Base-by-base conservation (phyloP, 345 rosid genomes). In the Arabis hirsuta region DNA sequence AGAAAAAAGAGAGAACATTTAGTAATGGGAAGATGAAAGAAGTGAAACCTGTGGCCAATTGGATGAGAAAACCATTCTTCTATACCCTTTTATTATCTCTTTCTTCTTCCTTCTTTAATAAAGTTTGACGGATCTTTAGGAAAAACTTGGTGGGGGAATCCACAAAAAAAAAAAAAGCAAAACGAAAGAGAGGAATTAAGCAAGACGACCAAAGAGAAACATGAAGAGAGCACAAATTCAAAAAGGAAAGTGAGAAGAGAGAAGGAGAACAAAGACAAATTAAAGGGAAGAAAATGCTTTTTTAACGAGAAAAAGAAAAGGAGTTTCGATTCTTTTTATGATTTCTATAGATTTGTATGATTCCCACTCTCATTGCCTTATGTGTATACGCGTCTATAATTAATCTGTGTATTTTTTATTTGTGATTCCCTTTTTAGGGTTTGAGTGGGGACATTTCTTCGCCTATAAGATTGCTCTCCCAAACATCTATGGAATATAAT, bases 41-140 rank as follows among this genome's bases (percentile, higher is more conserved):
- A 78, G 68, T 58, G n/a, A 47, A 67, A 87, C 92, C 90, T 84
- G 96, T 38, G 87, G 84, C 93, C 96, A 88, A 71, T 86, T 82
- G 79, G 96, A 86, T 56, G 96, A 80, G 79, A 86, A 90, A 76
- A 76, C 84, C 96, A 88, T 90, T 79, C 62, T 57, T 76, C 52
- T 84, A 36, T 47, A 61, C 50, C 48, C 56, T 80, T 81, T 55
- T 80, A 70, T 46, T 54, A 63, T 55, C 55, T 58, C 65, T 57
- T 69, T 62, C 62, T 52, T 73, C 67, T 32, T 76, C 58, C 69
- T 72, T 80, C 84, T 86, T 77, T 90, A 68, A 74, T 81, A 86
- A 90, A 86, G 88, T 69, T 81, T 76, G 81, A 82, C 80, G 83
- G 86, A 83, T 78, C 84, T 67, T 87, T 85, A 85, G 65, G 65